Evolutionary conservation across 305 asterid species (phyloP).

Genomic region (Fraxinus angustifolia): DNA sequence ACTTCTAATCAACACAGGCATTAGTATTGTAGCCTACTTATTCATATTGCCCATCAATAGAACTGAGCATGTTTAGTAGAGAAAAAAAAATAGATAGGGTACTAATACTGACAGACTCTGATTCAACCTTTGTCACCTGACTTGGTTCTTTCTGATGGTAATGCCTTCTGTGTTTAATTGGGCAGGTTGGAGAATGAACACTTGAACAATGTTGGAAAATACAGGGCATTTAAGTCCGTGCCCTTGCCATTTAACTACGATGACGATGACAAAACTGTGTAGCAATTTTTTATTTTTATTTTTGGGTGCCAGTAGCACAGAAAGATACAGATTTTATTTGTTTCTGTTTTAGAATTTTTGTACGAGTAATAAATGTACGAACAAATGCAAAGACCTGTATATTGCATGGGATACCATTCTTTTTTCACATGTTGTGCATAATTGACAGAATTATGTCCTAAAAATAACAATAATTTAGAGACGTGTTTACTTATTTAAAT

Average conservation of each 20-base stretch:
- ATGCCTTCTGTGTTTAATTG: neutral
- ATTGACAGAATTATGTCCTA: neutral
- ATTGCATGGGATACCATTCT: neutral
- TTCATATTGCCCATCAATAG: neutral
- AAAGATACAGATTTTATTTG: neutral
- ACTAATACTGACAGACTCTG: neutral
- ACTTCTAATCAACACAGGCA: neutral
- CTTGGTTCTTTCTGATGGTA: neutral
- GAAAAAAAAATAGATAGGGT: neutral
- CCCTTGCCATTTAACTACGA: conserved; percentile 47
- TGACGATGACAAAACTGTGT: conserved; percentile 24
- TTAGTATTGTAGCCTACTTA: neutral
- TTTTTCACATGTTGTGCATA: neutral
- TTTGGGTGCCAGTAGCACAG: neutral
- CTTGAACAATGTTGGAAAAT: conserved; percentile 42
- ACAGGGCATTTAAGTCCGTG: conserved; percentile 38
- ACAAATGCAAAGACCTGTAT: neutral
- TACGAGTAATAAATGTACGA: neutral
- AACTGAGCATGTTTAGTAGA: neutral
- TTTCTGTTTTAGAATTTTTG: neutral
- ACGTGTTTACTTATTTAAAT: neutral
- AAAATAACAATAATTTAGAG: neutral
- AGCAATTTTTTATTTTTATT: neutral
- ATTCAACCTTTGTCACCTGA: neutral
- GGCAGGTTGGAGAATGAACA: conserved; percentile 51